Conservation (phyloP, 2,329 filamentous ascomycete genomes). For the Emergomyces orientalis region DNA sequence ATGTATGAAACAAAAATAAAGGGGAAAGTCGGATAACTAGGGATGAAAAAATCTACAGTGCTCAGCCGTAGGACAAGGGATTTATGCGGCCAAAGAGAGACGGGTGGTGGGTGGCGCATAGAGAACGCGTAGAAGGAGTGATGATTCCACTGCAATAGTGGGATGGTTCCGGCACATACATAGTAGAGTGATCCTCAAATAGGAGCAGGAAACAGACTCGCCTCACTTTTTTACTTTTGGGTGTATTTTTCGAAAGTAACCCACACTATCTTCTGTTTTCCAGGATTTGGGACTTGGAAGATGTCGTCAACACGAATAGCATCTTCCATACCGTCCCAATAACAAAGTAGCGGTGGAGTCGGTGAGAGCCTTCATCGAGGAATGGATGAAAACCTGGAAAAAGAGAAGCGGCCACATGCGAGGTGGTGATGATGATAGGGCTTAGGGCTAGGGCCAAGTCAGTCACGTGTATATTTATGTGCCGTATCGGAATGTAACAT, state of each 20-base stretch:
- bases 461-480: background rate
- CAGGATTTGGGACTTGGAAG: background rate
- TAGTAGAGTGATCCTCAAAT: constrained; percentile 1
- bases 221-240: background rate
- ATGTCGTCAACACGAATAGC: background rate
- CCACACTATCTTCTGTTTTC: background rate
- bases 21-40: background rate
- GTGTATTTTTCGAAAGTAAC: constrained; percentile 1
- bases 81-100: background rate
- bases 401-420: background rate
- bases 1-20: background rate
- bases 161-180: background rate
- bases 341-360: background rate
- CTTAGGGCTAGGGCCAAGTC: background rate
- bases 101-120: background rate
- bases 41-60: background rate
- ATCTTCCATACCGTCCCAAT: background rate
- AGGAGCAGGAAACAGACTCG: background rate
- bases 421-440: background rate
- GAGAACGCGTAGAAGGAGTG: background rate
- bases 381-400: too few relatives aligned
- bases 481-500: too few relatives aligned
- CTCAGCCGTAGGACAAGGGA: background rate
- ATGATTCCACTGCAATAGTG: background rate
- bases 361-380: background rate